phyloP scores from a whole-genome alignment of 163 green algal species.

The Scenedesmus sp. region DNA sequence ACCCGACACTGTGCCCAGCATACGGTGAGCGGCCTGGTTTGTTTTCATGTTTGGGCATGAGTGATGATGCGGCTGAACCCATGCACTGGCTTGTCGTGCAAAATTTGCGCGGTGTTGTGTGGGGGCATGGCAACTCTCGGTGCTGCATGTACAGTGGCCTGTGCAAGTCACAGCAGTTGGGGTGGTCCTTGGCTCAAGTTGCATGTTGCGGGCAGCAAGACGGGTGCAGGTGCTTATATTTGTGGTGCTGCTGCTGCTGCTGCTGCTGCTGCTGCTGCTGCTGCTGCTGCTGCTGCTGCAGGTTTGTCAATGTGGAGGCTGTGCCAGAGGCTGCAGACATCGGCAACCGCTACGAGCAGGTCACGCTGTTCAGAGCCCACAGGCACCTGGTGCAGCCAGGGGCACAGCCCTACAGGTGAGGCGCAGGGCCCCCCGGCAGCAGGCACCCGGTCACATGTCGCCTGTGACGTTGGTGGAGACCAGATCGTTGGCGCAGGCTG shows the following conservation, averaged over 20 bases:
- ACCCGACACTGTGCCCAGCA: slow-evolving; percentile 40
- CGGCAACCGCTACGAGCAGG: slow-evolving; percentile 73
- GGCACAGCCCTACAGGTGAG: slow-evolving; percentile 42
- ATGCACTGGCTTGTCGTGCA: neutral
- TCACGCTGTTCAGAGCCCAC: slow-evolving; percentile 74
- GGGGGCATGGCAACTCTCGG: too few relatives aligned
- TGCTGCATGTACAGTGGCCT: neutral
- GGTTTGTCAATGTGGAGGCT: slow-evolving; percentile 81
- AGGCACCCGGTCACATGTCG: neutral
- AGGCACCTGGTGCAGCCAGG: slow-evolving; percentile 45
- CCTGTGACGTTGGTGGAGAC: too few relatives aligned
- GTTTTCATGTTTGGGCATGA: neutral
- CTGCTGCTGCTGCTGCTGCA: slow-evolving; percentile 22
- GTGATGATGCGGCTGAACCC: too few relatives aligned
- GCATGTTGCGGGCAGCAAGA: neutral
- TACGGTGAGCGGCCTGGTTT: slow-evolving; percentile 58
- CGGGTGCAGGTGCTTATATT: neutral
- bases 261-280: slow-evolving; percentile 24
- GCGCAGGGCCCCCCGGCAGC: neutral
- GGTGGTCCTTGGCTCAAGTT: neutral
- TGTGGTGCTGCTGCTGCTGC: neutral
- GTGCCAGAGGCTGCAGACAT: slow-evolving; percentile 71
- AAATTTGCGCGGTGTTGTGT: neutral
- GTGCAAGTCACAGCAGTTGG: neutral
- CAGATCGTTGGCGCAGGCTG: neutral